Evolutionary conservation across 495 filamentous ascomycete genomes (phyloP).

Genomic region (Aspergillus sclerotioniger): DNA sequence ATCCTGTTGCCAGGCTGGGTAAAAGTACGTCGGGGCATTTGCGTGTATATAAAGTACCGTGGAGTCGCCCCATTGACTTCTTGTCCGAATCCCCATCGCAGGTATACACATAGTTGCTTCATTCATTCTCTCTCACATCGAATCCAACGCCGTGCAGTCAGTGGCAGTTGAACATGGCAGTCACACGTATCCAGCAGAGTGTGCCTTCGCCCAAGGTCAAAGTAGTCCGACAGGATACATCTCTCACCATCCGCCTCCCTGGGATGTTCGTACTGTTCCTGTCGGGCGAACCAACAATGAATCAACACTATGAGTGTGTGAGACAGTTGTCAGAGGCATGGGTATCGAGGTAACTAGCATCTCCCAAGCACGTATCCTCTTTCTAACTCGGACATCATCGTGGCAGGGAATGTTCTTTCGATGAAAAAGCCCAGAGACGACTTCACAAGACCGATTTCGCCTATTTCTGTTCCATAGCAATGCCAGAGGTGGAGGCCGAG

Average conservation of each 20-base stretch:
- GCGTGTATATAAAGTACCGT: neutral
- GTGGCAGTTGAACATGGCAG: constrained; percentile 6
- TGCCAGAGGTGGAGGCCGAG: constrained; percentile 19
- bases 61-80: neutral
- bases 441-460: constrained; percentile 16
- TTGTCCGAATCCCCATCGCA: neutral
- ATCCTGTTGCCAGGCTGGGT: neutral
- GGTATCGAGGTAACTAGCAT: constrained; percentile 16
- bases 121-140: neutral
- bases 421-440: constrained; percentile 7
- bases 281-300: constrained; percentile 23
- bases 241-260: constrained; percentile 23
- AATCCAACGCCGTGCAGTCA: neutral
- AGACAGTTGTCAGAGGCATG: constrained; percentile 24
- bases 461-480: constrained; percentile 21
- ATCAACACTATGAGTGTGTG: constrained; percentile 26
- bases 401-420: constrained; percentile 15
- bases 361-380: neutral
- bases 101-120: neutral
- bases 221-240: neutral
- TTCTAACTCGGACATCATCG: neutral
- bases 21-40: neutral
- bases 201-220: neutral
- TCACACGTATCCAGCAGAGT: neutral
- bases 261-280: constrained; percentile 35